phyloP scores from a whole-genome alignment of 805 yeast species.

The Candida ficus region DNA sequence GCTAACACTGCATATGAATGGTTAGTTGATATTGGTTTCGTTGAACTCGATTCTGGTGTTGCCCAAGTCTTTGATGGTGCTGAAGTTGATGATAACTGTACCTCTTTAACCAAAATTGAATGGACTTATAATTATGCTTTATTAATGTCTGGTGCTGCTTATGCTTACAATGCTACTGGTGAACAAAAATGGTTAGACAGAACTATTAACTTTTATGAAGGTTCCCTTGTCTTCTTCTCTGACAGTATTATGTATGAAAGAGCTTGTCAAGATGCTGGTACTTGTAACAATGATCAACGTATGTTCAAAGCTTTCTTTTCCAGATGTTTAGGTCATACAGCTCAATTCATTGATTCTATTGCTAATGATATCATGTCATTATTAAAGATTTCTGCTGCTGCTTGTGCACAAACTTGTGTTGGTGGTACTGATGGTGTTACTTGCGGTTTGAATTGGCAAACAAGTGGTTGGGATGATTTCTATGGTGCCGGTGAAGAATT shows the following conservation, averaged over 20 bases:
- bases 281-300: conserved; percentile 72
- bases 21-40: conserved; percentile 46
- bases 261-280: conserved; percentile 46
- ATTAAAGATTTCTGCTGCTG: conserved; percentile 49
- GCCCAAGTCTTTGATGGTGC: conserved; percentile 56
- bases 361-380: conserved; percentile 38
- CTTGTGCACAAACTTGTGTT: conserved; percentile 64
- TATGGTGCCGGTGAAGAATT: conserved; percentile 81
- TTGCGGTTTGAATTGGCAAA: conserved; percentile 68
- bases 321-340: conserved; percentile 56
- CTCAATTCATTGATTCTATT: conserved; percentile 43
- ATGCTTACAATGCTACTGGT: conserved; percentile 57
- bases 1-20: conserved; percentile 55
- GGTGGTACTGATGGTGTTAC: conserved; percentile 76
- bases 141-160: conserved; percentile 63
- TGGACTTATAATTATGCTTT: conserved; percentile 75
- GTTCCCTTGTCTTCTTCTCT: conserved; percentile 44
- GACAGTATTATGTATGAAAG: conserved; percentile 52
- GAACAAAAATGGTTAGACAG: conserved; percentile 47
- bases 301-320: conserved; percentile 68
- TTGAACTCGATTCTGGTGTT: conserved; percentile 30
- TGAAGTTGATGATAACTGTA: conserved; percentile 41
- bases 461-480: conserved; percentile 51
- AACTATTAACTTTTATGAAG: conserved; percentile 37
- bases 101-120: conserved; percentile 41